These are phyloP conservation scores for Lipomyces sp. DNA, from an alignment of 805 yeast species.

Conservation along the genomic window DNA sequence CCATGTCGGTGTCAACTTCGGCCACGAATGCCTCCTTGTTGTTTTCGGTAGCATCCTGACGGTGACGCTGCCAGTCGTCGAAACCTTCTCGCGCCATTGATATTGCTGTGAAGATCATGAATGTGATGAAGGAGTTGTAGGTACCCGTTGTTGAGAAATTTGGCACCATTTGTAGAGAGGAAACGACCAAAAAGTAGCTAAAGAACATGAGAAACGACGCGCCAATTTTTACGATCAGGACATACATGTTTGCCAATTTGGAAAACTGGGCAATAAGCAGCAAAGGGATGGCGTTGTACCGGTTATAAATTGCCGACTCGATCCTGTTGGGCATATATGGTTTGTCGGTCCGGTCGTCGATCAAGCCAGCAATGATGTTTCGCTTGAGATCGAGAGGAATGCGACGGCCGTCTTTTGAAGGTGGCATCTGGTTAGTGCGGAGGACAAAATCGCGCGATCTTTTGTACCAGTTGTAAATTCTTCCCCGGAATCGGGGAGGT, in stretches of 20 bases:
- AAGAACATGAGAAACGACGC: neutral
- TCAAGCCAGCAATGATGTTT: slow-evolving; percentile 45
- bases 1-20: slow-evolving; percentile 24
- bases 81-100: slow-evolving; percentile 92
- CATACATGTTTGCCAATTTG: slow-evolving; percentile 77
- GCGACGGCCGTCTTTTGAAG: slow-evolving; percentile 70
- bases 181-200: slow-evolving; percentile 78
- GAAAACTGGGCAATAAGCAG: slow-evolving; percentile 91
- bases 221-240: neutral
- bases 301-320: slow-evolving; percentile 84
- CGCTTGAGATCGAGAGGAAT: slow-evolving; percentile 60
- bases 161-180: slow-evolving; percentile 94
- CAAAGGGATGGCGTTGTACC: slow-evolving; percentile 81
- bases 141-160: slow-evolving; percentile 98
- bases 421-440: slow-evolving; percentile 46
- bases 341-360: slow-evolving; percentile 71
- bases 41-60: slow-evolving; percentile 84
- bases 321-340: slow-evolving; percentile 72
- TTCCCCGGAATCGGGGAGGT: slow-evolving; percentile 25
- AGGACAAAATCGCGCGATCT: slow-evolving; percentile 41
- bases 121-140: slow-evolving; percentile 89
- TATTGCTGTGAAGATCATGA: slow-evolving; percentile 81
- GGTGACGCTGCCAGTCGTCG: slow-evolving; percentile 89
- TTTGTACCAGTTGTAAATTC: slow-evolving; percentile 13
- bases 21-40: slow-evolving; percentile 54